Evolutionary conservation across 108 stramenopile species (phyloP).

Genomic region (Conticribra weissflogii): DNA sequence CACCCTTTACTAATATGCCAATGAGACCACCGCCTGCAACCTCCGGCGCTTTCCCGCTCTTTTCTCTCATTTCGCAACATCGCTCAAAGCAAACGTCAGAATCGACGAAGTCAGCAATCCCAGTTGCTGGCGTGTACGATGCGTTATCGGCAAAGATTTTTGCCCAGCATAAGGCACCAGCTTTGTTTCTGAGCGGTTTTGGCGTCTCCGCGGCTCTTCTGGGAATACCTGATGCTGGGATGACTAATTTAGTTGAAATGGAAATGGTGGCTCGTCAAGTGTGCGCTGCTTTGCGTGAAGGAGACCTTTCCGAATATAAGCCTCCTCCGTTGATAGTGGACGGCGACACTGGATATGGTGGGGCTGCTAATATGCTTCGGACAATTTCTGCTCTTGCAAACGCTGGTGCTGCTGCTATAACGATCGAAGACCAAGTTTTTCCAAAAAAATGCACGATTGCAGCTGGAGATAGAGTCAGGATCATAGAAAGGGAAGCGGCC

Average conservation of each 20-base stretch:
- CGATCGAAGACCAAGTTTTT: slow-evolving; percentile 68
- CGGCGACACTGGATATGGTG: slow-evolving; percentile 69
- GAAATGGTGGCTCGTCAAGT: slow-evolving; percentile 47
- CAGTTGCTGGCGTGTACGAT: slow-evolving; percentile 58
- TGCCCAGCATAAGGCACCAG: slow-evolving; percentile 42
- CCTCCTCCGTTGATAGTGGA: slow-evolving; percentile 56
- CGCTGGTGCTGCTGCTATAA: slow-evolving; percentile 58
- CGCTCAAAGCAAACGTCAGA: not conserved
- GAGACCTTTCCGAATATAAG: not conserved
- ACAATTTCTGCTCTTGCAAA: slow-evolving; percentile 52
- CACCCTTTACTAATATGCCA: slow-evolving; percentile 14
- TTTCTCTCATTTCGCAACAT: slow-evolving; percentile 17
- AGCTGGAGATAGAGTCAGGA: slow-evolving; percentile 42
- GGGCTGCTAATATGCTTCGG: slow-evolving; percentile 56
- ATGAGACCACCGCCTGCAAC: slow-evolving; percentile 14
- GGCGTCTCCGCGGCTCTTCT: slow-evolving; percentile 55
- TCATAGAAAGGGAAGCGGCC: slow-evolving; percentile 42
- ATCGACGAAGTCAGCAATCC: slow-evolving; percentile 18
- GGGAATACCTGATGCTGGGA: slow-evolving; percentile 61
- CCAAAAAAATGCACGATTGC: slow-evolving; percentile 63
- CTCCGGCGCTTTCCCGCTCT: slow-evolving; percentile 14
- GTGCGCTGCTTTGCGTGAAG: slow-evolving; percentile 7
- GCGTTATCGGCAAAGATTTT: slow-evolving; percentile 63
- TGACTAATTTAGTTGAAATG: slow-evolving; percentile 54
- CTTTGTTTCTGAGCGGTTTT: slow-evolving; percentile 60